Evolutionary conservation across 2,329 filamentous ascomycete species (phyloP).

Genomic region (Apiospora kogelbergensis): DNA sequence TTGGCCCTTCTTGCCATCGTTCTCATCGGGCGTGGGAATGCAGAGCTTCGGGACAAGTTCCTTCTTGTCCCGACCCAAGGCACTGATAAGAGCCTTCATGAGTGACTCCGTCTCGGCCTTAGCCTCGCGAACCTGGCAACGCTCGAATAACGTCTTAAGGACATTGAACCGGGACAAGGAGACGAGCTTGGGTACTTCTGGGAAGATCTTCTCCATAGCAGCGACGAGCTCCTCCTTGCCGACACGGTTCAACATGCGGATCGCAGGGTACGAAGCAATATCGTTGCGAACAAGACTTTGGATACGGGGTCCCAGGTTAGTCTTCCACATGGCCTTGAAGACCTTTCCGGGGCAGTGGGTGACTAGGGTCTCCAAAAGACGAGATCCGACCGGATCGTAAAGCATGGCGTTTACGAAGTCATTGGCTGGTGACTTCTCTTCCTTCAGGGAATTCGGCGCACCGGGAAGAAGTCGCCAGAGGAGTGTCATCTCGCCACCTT

Average conservation of each 20-base stretch:
- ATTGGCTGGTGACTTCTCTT: conserved; percentile 70
- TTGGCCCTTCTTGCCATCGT: conserved; percentile 32
- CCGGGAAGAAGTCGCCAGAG: conserved; percentile 78
- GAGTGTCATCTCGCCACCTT: conserved; percentile 49
- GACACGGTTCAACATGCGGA: conserved; percentile 77
- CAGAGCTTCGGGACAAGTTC: conserved; percentile 51
- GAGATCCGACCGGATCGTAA: conserved; percentile 88
- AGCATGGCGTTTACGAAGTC: conserved; percentile 82
- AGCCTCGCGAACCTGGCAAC: conserved; percentile 69
- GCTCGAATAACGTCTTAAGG: conserved; percentile 78
- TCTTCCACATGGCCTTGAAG: conserved; percentile 84
- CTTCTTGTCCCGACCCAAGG: conserved; percentile 47
- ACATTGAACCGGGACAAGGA: conserved; percentile 75
- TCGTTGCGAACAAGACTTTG: conserved; percentile 84
- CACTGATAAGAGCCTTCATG: conserved; percentile 47
- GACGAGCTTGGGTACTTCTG: conserved; percentile 72
- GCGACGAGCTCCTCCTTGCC: conserved; percentile 81
- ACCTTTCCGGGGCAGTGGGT: conserved; percentile 78
- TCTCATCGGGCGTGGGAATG: conserved; percentile 37
- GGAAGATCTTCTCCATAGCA: conserved; percentile 69
- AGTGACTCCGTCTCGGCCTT: conserved; percentile 51
- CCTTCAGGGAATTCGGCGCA: conserved; percentile 66
- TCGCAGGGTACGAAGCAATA: conserved; percentile 83
- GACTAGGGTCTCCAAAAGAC: conserved; percentile 84
- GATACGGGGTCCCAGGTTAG: conserved; percentile 78